phyloP scores from a whole-genome alignment of 164 flowering plant genomes.

The Platanus orientalis region DNA sequence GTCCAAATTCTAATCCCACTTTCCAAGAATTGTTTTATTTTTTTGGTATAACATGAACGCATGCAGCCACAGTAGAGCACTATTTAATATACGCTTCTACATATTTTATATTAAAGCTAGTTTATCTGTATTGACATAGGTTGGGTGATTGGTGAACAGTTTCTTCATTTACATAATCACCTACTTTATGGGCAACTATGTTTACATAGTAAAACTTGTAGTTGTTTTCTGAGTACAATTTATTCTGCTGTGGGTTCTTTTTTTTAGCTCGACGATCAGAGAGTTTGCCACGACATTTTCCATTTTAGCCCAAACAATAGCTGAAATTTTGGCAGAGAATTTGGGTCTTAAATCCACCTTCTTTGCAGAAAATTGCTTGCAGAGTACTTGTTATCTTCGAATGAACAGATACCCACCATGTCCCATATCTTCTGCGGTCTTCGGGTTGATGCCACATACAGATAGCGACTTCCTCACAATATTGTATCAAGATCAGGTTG shows the following conservation, averaged over 20 bases:
- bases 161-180: no score
- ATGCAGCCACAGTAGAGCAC: no score
- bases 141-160: no score
- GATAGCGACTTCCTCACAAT: slow-evolving; percentile 65
- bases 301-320: slow-evolving; percentile 36
- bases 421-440: slow-evolving; percentile 28
- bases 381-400: slow-evolving; percentile 50
- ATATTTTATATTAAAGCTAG: no score
- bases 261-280: neutral
- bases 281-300: slow-evolving; percentile 16
- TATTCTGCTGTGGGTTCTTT: neutral
- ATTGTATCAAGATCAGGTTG: slow-evolving; percentile 54
- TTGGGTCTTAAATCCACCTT: slow-evolving; percentile 34
- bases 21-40: no score
- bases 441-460: slow-evolving; percentile 63
- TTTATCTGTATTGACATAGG: no score
- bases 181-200: no score
- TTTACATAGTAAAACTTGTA: no score
- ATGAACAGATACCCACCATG: slow-evolving; percentile 65
- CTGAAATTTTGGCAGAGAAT: slow-evolving; percentile 46
- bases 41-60: no score
- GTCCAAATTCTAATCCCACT: no score
- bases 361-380: slow-evolving; percentile 42
- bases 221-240: no score
- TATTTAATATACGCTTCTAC: no score